Percentiles rank a stretch among this genome's conserved stretches.
These are phyloP conservation scores for Rossbeevera mucosa DNA, from an alignment of 768 basidiomycete species.

Conservation along the genomic window DNA sequence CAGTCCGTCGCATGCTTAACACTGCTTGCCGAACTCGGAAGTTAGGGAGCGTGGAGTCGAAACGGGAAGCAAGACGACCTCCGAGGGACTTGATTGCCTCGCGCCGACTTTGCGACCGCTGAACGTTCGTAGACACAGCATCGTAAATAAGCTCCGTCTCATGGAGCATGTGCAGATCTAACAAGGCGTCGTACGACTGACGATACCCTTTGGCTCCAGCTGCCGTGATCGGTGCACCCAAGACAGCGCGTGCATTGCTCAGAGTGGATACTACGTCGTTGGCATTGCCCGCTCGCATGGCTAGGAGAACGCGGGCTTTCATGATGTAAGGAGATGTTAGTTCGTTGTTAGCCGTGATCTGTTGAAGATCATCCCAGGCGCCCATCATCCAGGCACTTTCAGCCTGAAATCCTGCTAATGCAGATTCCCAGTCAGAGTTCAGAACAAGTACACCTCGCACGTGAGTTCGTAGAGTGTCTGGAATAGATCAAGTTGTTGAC, in stretches of 20 bases:
- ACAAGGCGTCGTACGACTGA: conserved; percentile 78
- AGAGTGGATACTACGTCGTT: conserved; percentile 47
- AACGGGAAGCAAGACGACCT: conserved; percentile 52
- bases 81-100: conserved; percentile 37
- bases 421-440: conserved; percentile 76
- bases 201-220: conserved; percentile 77
- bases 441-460: conserved; percentile 85
- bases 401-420: conserved; percentile 77
- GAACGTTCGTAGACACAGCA: conserved; percentile 37
- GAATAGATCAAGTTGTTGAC: neutral
- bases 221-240: conserved; percentile 82
- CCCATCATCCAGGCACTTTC: conserved; percentile 97
- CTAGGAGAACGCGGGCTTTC: conserved; percentile 75
- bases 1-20: conserved; percentile 84
- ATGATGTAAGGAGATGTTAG: conserved; percentile 57
- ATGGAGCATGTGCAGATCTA: conserved; percentile 81
- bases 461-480: conserved; percentile 93
- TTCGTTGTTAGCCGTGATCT: conserved; percentile 48
- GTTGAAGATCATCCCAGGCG: conserved; percentile 81
- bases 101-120: conserved; percentile 36
- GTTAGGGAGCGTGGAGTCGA: conserved; percentile 77
- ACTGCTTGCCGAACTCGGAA: conserved; percentile 87
- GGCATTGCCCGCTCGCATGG: conserved; percentile 59
- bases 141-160: conserved; percentile 72
- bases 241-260: conserved; percentile 57